These are phyloP conservation scores for Calendula officinalis DNA, from an alignment of 129 eudicot species.

Conservation along the genomic window DNA sequence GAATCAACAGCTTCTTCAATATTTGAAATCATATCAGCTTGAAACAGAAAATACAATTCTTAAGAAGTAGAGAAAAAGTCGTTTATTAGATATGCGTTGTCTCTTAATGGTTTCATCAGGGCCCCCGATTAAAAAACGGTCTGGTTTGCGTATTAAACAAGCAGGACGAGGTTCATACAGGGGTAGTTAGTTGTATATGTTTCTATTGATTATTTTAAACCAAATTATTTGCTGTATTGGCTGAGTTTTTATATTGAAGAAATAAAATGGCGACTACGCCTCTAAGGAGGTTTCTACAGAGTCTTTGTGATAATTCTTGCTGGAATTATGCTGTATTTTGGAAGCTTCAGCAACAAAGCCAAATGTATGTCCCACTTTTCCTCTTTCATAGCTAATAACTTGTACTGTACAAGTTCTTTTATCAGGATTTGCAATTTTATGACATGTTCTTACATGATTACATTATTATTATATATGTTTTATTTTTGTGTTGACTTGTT, in stretches of 20 bases:
- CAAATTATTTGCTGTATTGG: constrained; percentile 33
- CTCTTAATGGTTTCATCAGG: constrained; percentile 59
- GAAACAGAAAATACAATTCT: constrained; percentile 2
- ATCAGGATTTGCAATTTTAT: not conserved
- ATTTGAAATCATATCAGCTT: constrained; percentile 10
- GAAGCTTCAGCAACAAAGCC: constrained; percentile 71
- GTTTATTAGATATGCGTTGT: constrained; percentile 44
- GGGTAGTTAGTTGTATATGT: constrained; percentile 63
- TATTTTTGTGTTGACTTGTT: constrained; percentile 9
- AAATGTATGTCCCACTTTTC: constrained; percentile 53
- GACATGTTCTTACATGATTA: constrained; percentile 7
- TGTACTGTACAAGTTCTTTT: not conserved
- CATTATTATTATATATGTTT: not conserved
- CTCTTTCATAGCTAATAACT: constrained; percentile 2
- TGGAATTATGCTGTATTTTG: constrained; percentile 97
- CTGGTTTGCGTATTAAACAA: constrained; percentile 83
- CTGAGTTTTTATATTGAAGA: constrained; percentile 24
- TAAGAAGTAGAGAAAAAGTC: constrained; percentile 22
- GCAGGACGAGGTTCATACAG: constrained; percentile 92
- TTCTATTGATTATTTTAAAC: constrained; percentile 27
- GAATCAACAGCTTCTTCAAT: constrained; percentile 2
- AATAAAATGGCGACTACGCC: constrained; percentile 53
- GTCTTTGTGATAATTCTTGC: constrained; percentile 66
- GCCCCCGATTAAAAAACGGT: constrained; percentile 83
- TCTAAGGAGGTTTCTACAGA: constrained; percentile 59